These are phyloP conservation scores for Aegilops umbellulata DNA, from an alignment of 176 grass and related monocot genomes.

Conservation along the genomic window DNA sequence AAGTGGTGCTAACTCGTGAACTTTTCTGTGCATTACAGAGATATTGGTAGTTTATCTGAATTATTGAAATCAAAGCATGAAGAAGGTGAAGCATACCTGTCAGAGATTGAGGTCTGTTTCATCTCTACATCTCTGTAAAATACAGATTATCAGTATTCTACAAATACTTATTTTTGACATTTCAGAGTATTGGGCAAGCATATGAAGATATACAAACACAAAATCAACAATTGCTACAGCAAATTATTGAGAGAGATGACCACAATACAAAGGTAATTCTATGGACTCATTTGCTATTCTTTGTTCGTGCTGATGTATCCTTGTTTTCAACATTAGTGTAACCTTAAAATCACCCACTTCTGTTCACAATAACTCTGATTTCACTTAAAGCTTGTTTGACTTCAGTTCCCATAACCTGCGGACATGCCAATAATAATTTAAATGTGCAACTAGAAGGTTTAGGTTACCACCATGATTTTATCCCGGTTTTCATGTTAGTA, in stretches of 20 bases:
- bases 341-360: background rate
- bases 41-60: slow-evolving; percentile 43
- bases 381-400: background rate
- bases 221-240: slow-evolving; percentile 90
- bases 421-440: background rate
- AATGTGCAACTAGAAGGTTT: background rate
- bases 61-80: slow-evolving; percentile 78
- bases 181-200: slow-evolving; percentile 87
- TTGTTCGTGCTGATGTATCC: background rate
- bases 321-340: background rate
- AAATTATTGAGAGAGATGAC: slow-evolving; percentile 97
- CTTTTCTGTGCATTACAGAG: slow-evolving; percentile 5
- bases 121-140: slow-evolving; percentile 24
- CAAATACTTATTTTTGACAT: slow-evolving; percentile 14
- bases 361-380: background rate
- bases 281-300: slow-evolving; percentile 17
- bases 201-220: slow-evolving; percentile 89
- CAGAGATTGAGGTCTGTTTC: slow-evolving; percentile 76
- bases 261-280: slow-evolving; percentile 83
- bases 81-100: slow-evolving; percentile 72
- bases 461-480: background rate
- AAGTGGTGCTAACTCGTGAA: slow-evolving; percentile 6
- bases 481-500: background rate
- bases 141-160: background rate
- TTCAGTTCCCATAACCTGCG: background rate